Evolutionary conservation across 1,284 basidiomycete species (phyloP).

Genomic region (Sphagnurus paluster): DNA sequence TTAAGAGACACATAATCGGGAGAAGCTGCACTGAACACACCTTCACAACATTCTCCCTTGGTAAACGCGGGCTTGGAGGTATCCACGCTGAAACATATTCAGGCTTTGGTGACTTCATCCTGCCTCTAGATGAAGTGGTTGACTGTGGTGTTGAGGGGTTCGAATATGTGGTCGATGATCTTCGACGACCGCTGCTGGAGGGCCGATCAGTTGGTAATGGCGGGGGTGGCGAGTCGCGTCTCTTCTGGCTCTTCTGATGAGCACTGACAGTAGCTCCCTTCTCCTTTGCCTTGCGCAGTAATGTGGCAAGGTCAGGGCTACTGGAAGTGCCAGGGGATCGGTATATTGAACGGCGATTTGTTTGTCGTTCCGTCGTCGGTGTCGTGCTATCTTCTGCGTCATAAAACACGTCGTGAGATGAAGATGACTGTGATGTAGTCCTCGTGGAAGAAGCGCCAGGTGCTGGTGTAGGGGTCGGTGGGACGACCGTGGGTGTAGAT

Average conservation of each 20-base stretch:
- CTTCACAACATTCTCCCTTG: slow-evolving; percentile 48
- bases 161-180: slow-evolving; percentile 31
- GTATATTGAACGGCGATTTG: slow-evolving; percentile 82
- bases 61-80: slow-evolving; percentile 41
- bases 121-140: slow-evolving; percentile 27
- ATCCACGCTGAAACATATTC: slow-evolving; percentile 50
- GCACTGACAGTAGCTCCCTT: slow-evolving; percentile 45
- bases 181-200: slow-evolving; percentile 27
- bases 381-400: slow-evolving; percentile 53
- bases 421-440: slow-evolving; percentile 37
- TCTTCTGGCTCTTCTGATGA: slow-evolving; percentile 42
- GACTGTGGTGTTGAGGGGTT: slow-evolving; percentile 24
- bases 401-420: slow-evolving; percentile 58
- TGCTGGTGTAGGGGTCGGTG: slow-evolving; percentile 53
- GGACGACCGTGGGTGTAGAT: slow-evolving; percentile 52
- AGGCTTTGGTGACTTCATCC: slow-evolving; percentile 20
- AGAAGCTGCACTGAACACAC: slow-evolving; percentile 34
- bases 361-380: slow-evolving; percentile 49
- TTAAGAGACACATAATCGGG: slow-evolving; percentile 6
- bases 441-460: slow-evolving; percentile 29
- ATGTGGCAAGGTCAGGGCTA: slow-evolving; percentile 84
- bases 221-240: slow-evolving; percentile 49
- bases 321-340: slow-evolving; percentile 85
- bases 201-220: slow-evolving; percentile 33
- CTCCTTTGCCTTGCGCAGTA: slow-evolving; percentile 79